Evolutionary conservation across 1,284 basidiomycete genomes (phyloP).

Genomic region (Inonotus hispidus): DNA sequence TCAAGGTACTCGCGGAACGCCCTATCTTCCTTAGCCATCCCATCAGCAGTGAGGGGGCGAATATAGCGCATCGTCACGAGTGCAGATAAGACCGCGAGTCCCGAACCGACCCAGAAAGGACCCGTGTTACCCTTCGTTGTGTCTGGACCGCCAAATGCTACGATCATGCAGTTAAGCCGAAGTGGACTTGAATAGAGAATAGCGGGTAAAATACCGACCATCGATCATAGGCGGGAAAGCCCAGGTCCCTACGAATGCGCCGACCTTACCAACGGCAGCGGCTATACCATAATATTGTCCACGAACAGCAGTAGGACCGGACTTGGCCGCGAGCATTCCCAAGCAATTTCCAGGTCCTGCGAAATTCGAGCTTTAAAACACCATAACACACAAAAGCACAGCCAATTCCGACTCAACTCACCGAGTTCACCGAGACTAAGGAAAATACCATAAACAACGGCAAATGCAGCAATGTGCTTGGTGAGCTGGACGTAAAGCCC

Average conservation of each 20-base stretch:
- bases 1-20: conserved; percentile 81
- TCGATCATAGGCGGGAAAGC: conserved; percentile 70
- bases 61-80: conserved; percentile 72
- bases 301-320: conserved; percentile 78
- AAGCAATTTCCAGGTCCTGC: conserved; percentile 74
- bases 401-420: conserved; percentile 27
- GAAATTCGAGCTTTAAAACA: not conserved
- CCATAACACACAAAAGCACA: not conserved
- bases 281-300: conserved; percentile 84
- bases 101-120: conserved; percentile 71
- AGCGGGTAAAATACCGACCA: conserved; percentile 35
- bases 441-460: conserved; percentile 89
- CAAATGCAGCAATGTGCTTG: conserved; percentile 71
- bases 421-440: conserved; percentile 79
- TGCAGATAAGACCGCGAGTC: conserved; percentile 76
- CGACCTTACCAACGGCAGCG: conserved; percentile 88
- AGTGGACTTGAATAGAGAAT: not conserved
- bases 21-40: conserved; percentile 74
- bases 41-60: conserved; percentile 68
- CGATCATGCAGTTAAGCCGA: conserved; percentile 3
- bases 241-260: conserved; percentile 82
- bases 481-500: conserved; percentile 63
- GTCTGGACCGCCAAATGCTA: conserved; percentile 55
- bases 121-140: conserved; percentile 62
- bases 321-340: conserved; percentile 78